Conservation (phyloP, 2,329 filamentous ascomycete species). For the Leptographium wingfieldii region DNA sequence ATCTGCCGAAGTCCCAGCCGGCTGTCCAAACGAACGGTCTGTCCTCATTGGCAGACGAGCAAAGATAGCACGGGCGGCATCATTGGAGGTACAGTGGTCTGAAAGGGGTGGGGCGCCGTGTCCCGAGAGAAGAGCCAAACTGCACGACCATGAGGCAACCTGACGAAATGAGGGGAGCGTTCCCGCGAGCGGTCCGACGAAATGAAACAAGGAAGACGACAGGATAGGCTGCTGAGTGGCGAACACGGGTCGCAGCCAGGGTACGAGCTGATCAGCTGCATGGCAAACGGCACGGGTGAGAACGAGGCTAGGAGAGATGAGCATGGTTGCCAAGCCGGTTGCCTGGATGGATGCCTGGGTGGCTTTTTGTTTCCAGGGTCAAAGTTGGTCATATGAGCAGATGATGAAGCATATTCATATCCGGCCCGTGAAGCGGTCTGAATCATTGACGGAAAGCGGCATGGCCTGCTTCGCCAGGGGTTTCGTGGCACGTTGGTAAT, state of each 20-base stretch:
- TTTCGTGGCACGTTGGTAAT: neutral
- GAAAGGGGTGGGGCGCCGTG: too few relatives aligned
- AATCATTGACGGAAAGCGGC: too few relatives aligned
- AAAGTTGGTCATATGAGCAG: too few relatives aligned
- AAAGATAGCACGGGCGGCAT: neutral
- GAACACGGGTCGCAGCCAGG: neutral
- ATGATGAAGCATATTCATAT: too few relatives aligned
- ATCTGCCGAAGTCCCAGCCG: slow-evolving; percentile 26
- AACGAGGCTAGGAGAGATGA: too few relatives aligned
- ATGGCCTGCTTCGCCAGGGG: neutral
- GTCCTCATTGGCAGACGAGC: neutral
- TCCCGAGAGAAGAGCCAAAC: neutral
- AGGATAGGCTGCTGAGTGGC: neutral
- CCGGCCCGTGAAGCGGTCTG: too few relatives aligned
- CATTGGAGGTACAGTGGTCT: neutral
- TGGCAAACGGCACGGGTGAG: too few relatives aligned
- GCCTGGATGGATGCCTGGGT: too few relatives aligned
- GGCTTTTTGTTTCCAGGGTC: too few relatives aligned
- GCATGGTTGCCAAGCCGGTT: too few relatives aligned
- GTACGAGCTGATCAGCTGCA: too few relatives aligned
- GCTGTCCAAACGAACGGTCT: neutral
- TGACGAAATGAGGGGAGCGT: neutral
- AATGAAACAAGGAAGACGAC: neutral
- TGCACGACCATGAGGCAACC: neutral
- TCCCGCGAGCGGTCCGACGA: neutral